Evolutionary conservation across 257 asterid genomes (phyloP).

Genomic region (Osmanthus fragrans): DNA sequence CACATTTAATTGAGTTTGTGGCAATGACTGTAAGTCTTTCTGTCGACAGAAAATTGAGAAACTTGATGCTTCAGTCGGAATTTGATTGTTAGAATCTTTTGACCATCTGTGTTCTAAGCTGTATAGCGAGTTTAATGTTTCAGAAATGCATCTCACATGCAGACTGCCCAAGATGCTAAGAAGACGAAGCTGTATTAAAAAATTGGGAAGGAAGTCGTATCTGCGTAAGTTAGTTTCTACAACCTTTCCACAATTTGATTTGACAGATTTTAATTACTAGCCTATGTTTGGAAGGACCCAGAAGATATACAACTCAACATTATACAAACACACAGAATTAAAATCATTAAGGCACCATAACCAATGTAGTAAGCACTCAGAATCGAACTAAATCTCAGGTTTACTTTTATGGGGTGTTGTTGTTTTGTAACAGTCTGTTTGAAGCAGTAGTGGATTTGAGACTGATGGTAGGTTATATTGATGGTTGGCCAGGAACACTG

Average conservation of each 20-base stretch:
- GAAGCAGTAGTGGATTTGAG: background rate
- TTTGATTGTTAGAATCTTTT: background rate
- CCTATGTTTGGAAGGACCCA: background rate
- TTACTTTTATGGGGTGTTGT: background rate
- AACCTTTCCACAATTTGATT: conserved; percentile 8
- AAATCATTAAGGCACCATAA: background rate
- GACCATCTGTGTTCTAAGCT: conserved; percentile 9
- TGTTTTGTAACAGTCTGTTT: background rate
- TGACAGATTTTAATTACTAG: background rate
- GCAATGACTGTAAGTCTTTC: background rate
- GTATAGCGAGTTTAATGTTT: conserved; percentile 9
- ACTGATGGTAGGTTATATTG: background rate
- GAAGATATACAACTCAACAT: background rate
- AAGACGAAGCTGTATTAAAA: conserved; percentile 71
- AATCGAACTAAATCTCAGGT: background rate
- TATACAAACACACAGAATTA: background rate
- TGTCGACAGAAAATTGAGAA: background rate
- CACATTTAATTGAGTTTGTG: background rate
- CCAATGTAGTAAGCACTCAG: background rate
- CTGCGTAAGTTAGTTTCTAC: conserved; percentile 71
- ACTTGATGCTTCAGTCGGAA: background rate
- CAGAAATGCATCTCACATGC: conserved; percentile 28
- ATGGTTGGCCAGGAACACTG: too few species aligned
- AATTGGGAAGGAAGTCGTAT: conserved; percentile 89
- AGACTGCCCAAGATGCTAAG: conserved; percentile 86